Evolutionary conservation across 306 rosid genomes (phyloP), one percentile per base, ranked within the genome.

Genomic region (Vigna hirtella): DNA sequence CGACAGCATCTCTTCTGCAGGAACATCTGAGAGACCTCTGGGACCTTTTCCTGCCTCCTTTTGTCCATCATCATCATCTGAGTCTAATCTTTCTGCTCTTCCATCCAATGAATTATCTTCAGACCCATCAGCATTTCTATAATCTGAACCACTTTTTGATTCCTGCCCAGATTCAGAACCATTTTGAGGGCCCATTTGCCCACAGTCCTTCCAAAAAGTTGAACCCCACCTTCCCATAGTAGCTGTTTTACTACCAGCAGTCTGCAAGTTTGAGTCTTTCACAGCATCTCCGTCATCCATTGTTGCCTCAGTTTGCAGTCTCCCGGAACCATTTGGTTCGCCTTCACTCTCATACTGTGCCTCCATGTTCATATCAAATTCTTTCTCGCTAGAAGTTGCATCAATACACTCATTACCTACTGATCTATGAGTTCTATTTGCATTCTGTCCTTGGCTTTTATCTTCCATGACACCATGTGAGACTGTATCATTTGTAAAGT

Each of bases 191-290:
- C 64, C 40, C 91, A 84, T 76, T 67, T 98, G 99, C 65, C 87
- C 94, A 81, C 97, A 93, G 83, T 93, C 98, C 90, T 96, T 90
- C 98, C 98, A 96, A 89, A 96, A 96, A 26, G 86, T 88, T 7
- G 99, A 91, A 80, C 99, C 99, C 99, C 99, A 96, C 85, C 87
- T 89, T 80, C 97, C 97, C 32, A 84, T 82, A 78, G 82, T 70
- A 43, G 85, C 84, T 26, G 86, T 83, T 83, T 89, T 89, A 86
- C 93, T 93, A 77, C 88, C 94, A 84, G 90, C 63, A 73, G 85
- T 66, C 56, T 81, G 90, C 43, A 85, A 84, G 86, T 84, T 89
- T 18, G 93, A 69, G 43, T 77, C 87, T 78, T 90, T 80, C 51
- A 73, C 34, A 81, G 79, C 83, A 76, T 74, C 83, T 61, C 70